phyloP scores from a whole-genome alignment of 768 basidiomycete species.

The Calocybe gangraenosa region DNA sequence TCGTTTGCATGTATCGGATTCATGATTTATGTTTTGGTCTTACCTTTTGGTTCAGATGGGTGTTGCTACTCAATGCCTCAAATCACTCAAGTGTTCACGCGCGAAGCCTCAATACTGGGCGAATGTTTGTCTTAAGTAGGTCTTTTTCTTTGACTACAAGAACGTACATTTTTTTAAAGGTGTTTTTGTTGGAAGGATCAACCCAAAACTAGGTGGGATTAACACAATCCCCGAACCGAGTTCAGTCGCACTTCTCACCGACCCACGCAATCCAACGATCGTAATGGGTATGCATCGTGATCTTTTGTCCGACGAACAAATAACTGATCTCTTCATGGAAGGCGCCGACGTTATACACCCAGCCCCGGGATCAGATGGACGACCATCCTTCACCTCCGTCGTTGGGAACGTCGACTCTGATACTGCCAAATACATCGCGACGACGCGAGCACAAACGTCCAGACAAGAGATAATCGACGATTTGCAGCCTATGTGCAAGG shows the following conservation, averaged over 20 bases:
- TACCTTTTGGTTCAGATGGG: slow-evolving; percentile 43
- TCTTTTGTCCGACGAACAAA: too few species aligned
- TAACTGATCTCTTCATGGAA: slow-evolving; percentile 17
- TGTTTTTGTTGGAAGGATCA: slow-evolving; percentile 53
- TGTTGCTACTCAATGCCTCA: slow-evolving; percentile 79
- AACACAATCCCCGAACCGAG: slow-evolving; percentile 67
- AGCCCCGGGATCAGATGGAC: slow-evolving; percentile 63
- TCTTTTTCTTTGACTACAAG: neutral
- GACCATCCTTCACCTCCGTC: slow-evolving; percentile 73
- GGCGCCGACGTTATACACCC: slow-evolving; percentile 82
- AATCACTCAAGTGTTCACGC: slow-evolving; percentile 52
- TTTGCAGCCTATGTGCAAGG: slow-evolving; percentile 59
- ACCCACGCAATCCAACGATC: slow-evolving; percentile 68
- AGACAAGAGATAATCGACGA: slow-evolving; percentile 70
- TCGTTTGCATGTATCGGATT: slow-evolving; percentile 1
- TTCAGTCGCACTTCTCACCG: slow-evolving; percentile 52
- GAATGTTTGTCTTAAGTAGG: slow-evolving; percentile 77
- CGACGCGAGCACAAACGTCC: slow-evolving; percentile 52
- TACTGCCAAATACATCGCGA: slow-evolving; percentile 59
- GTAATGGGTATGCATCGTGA: slow-evolving; percentile 54
- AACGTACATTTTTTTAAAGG: slow-evolving; percentile 1
- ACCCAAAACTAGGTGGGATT: slow-evolving; percentile 81
- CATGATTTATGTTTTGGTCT: neutral
- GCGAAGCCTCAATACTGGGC: slow-evolving; percentile 79
- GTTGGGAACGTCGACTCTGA: slow-evolving; percentile 74